phyloP scores from a whole-genome alignment of 768 basidiomycete species.

The Lentinula edodes region DNA sequence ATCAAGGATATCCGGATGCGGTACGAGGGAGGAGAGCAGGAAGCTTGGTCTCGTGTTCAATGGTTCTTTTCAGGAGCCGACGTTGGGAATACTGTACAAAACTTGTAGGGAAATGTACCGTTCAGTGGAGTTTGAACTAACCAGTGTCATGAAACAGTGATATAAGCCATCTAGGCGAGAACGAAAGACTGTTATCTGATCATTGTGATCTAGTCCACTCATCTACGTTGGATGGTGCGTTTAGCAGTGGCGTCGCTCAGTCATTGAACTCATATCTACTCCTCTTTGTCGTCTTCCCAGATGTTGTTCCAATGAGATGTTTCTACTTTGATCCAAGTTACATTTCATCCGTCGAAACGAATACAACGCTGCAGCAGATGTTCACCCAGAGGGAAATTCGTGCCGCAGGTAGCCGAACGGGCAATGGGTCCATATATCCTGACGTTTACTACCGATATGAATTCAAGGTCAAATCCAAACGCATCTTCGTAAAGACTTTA shows the following conservation, averaged over 20 bases:
- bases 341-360: background rate
- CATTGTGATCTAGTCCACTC: background rate
- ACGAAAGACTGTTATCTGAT: background rate
- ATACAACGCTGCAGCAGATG: background rate
- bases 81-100: background rate
- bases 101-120: background rate
- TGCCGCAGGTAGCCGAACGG: background rate
- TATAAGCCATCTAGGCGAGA: background rate
- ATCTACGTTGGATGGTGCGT: background rate
- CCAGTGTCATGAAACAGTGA: background rate
- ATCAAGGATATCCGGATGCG: background rate
- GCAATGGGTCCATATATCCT: background rate
- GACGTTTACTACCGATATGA: background rate
- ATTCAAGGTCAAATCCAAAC: background rate
- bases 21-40: background rate
- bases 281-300: background rate
- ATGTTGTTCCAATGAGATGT: background rate
- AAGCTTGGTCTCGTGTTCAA: background rate
- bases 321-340: background rate
- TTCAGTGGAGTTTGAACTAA: background rate
- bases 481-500: background rate
- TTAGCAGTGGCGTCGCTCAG: background rate
- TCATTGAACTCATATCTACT: no score
- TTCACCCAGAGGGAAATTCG: background rate
- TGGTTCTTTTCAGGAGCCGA: slow-evolving; percentile 1